Conservation (phyloP, 306 rosid species). For the Sphenostylis stenocarpa region DNA sequence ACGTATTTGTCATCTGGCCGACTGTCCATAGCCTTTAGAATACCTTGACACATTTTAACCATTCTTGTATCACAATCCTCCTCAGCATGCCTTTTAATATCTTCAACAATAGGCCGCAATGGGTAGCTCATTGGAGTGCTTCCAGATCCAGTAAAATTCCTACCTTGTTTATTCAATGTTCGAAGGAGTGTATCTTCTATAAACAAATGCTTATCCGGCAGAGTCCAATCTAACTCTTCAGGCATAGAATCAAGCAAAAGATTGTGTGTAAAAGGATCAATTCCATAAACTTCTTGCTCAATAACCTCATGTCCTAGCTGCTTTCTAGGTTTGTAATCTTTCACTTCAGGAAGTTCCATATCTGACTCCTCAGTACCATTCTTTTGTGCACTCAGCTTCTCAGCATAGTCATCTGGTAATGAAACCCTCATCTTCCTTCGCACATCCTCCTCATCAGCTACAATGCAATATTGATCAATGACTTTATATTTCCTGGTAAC, state of each 20-base stretch:
- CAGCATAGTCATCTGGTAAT: slow-evolving; percentile 91
- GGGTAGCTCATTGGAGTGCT: slow-evolving; percentile 81
- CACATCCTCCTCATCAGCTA: slow-evolving; percentile 94
- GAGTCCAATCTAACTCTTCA: slow-evolving; percentile 82
- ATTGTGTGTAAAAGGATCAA: slow-evolving; percentile 97
- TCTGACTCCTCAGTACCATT: slow-evolving; percentile 96
- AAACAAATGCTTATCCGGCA: slow-evolving; percentile 75
- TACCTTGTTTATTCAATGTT: slow-evolving; percentile 79
- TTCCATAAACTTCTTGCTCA: slow-evolving; percentile 99
- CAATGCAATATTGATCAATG: slow-evolving; percentile 78
- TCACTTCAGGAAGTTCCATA: slow-evolving; percentile 99
- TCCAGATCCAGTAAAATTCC: slow-evolving; percentile 82
- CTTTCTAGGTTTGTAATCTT: slow-evolving; percentile 92
- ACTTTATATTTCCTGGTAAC: slow-evolving; percentile 95
- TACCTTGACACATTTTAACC: slow-evolving; percentile 73
- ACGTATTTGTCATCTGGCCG: slow-evolving; percentile 97
- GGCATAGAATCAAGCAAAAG: slow-evolving; percentile 98
- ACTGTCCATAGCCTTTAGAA: slow-evolving; percentile 70
- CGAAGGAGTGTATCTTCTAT: slow-evolving; percentile 86
- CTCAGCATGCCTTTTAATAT: slow-evolving; percentile 68
- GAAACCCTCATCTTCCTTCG: slow-evolving; percentile 89
- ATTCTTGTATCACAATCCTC: slow-evolving; percentile 57
- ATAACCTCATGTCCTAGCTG: slow-evolving; percentile 85
- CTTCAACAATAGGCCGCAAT: slow-evolving; percentile 79
- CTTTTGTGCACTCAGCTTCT: slow-evolving; percentile 86